A percentile compares a stretch with the other conserved stretches of the same genome.
Conservation (phyloP, 2,329 filamentous ascomycete species). For the Aspergillus oerlinghausenensis region DNA sequence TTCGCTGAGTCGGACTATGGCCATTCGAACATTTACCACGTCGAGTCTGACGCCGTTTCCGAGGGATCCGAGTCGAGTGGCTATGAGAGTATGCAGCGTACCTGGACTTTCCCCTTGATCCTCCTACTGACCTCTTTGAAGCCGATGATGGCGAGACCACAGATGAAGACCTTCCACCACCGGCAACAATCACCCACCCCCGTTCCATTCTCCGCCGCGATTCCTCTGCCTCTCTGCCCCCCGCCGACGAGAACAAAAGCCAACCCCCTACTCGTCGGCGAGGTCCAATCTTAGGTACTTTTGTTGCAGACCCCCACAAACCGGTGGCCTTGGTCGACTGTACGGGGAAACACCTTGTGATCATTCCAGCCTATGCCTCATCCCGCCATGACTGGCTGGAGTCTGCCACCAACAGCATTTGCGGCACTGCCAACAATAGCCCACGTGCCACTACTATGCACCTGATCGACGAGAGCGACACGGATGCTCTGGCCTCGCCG, state of each 20-base stretch:
- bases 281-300: constrained; percentile 46
- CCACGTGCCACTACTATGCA: constrained; percentile 37
- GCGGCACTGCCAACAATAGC: constrained; percentile 41
- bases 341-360: constrained; percentile 45
- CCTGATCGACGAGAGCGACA: constrained; percentile 42
- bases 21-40: constrained; percentile 39
- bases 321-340: constrained; percentile 45
- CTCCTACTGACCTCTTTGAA: constrained; percentile 45
- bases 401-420: constrained; percentile 38
- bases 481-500: constrained; percentile 38
- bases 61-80: constrained; percentile 45
- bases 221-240: constrained; percentile 42
- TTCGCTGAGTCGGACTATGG: constrained; percentile 37
- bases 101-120: constrained; percentile 19
- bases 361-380: constrained; percentile 45
- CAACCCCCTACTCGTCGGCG: constrained; percentile 34
- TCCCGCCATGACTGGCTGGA: constrained; percentile 45
- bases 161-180: constrained; percentile 52
- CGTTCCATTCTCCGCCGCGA: constrained; percentile 49
- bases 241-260: constrained; percentile 35
- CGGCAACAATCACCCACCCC: constrained; percentile 44
- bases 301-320: constrained; percentile 45
- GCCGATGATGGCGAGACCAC: constrained; percentile 59
- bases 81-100: constrained; percentile 53
- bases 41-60: constrained; percentile 42